Percentiles rank a stretch among this genome's conserved stretches.
Evolutionary conservation across 1,284 basidiomycete genomes (phyloP).

Genomic region (Microstroma glucosiphilum): DNA sequence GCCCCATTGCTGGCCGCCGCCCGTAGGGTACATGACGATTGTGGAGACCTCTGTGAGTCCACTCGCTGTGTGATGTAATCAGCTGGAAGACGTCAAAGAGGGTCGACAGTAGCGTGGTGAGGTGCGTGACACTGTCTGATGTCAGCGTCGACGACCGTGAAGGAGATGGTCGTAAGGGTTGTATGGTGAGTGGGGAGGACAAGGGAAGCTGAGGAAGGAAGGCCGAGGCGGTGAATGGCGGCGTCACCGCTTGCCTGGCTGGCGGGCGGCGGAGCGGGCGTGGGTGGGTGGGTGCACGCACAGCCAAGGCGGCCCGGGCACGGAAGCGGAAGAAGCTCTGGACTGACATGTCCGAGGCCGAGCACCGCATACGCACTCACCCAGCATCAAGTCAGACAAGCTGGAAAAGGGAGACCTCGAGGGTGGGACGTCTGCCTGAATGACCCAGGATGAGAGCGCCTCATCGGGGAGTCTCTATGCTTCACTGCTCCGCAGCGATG

Average conservation of each 20-base stretch:
- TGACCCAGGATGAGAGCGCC: too few species aligned
- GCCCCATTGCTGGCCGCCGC: constrained; percentile 4
- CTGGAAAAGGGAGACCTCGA: too few species aligned
- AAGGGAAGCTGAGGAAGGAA: background rate
- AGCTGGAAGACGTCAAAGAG: background rate
- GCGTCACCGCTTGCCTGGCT: background rate
- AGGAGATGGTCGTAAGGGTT: background rate
- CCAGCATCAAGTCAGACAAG: too few species aligned
- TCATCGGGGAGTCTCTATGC: background rate
- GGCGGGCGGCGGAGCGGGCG: too few species aligned
- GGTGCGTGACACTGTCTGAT: background rate
- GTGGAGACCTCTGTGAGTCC: constrained; percentile 1
- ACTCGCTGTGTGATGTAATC: background rate
- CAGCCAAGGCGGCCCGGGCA: too few species aligned
- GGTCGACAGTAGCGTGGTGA: background rate
- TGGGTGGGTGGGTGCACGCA: too few species aligned
- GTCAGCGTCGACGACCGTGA: background rate
- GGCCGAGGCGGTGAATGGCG: background rate
- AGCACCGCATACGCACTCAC: too few species aligned
- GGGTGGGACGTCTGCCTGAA: too few species aligned
- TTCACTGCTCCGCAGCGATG: constrained; percentile 5
- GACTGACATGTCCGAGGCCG: too few species aligned
- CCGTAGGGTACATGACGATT: background rate
- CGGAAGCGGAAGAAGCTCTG: too few species aligned
- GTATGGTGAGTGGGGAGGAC: background rate